Conservation (phyloP, 345 rosid genomes). For the Abelmoschus esculentus region DNA sequence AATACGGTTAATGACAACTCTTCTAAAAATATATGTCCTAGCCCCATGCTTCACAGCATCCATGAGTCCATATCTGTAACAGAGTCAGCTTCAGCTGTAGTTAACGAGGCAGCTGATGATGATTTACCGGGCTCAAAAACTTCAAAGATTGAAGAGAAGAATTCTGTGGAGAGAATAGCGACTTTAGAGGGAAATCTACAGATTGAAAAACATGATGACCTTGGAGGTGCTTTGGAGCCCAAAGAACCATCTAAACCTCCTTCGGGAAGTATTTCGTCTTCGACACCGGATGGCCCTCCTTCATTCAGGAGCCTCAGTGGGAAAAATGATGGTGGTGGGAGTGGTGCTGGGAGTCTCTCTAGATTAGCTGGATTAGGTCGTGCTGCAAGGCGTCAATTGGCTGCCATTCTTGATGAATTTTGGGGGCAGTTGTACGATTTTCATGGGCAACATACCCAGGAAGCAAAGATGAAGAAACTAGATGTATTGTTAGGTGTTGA, state of each 20-base stretch:
- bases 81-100: conserved; percentile 14
- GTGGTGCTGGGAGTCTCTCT: conserved; percentile 83
- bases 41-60: conserved; percentile 10
- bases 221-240: conserved; percentile 51
- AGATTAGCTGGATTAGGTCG: conserved; percentile 94
- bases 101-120: conserved; percentile 30
- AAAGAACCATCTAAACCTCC: conserved; percentile 53
- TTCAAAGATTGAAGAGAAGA: conserved; percentile 29
- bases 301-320: conserved; percentile 81
- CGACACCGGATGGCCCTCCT: conserved; percentile 64
- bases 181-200: conserved; percentile 37
- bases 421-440: conserved; percentile 88
- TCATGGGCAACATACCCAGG: conserved; percentile 65
- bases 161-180: conserved; percentile 45
- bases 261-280: conserved; percentile 39
- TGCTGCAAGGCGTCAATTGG: conserved; percentile 82
- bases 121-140: conserved; percentile 27
- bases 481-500: conserved; percentile 54
- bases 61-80: background rate
- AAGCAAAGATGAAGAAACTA: conserved; percentile 56
- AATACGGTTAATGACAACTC: conserved; percentile 36
- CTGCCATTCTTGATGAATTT: conserved; percentile 72
- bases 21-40: conserved; percentile 24
- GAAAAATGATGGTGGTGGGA: conserved; percentile 74
- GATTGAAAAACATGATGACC: conserved; percentile 54